Conservation (phyloP, 768 basidiomycete species). For the Cytidiella melzeri region DNA sequence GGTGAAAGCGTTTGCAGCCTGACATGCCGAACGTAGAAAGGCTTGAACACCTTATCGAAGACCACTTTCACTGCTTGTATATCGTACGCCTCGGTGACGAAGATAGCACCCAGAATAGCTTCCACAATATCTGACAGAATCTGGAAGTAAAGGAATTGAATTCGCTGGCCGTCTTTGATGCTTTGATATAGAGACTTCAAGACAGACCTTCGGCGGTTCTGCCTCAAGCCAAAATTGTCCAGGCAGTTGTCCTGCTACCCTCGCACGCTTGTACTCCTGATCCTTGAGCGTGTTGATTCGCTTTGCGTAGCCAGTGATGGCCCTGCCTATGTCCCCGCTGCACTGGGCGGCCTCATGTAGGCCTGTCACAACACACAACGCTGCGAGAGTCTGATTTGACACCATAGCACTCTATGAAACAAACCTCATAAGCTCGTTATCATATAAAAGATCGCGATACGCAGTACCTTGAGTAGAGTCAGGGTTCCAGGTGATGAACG, state of each 20-base stretch:
- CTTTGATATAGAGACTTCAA: not conserved
- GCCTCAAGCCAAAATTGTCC: slow-evolving; percentile 77
- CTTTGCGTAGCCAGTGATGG: slow-evolving; percentile 48
- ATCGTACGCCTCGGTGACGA: slow-evolving; percentile 68
- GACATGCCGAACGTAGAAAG: slow-evolving; percentile 76
- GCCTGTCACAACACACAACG: slow-evolving; percentile 65
- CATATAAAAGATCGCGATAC: not conserved
- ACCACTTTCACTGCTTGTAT: slow-evolving; percentile 54
- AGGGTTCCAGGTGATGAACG: slow-evolving; percentile 69
- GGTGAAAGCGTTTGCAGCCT: slow-evolving; percentile 65
- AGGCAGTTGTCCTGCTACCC: slow-evolving; percentile 42
- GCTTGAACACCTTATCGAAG: slow-evolving; percentile 62
- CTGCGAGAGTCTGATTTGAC: slow-evolving; percentile 71
- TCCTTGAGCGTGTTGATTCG: slow-evolving; percentile 39
- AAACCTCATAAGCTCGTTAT: not conserved
- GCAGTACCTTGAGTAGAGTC: slow-evolving; percentile 67
- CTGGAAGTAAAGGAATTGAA: slow-evolving; percentile 33
- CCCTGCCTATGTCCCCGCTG: slow-evolving; percentile 42
- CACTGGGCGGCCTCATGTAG: slow-evolving; percentile 58
- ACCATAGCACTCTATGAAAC: slow-evolving; percentile 74
- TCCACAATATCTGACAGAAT: slow-evolving; percentile 76
- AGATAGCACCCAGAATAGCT: slow-evolving; percentile 72
- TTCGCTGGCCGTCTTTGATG: not conserved
- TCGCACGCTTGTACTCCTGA: slow-evolving; percentile 42
- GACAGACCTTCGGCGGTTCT: slow-evolving; percentile 67